Percentiles rank a stretch among this genome's conserved stretches.
These are phyloP conservation scores for Phytophthora tubulina DNA, from an alignment of 352 stramenopile genomes.

Conservation along the genomic window DNA sequence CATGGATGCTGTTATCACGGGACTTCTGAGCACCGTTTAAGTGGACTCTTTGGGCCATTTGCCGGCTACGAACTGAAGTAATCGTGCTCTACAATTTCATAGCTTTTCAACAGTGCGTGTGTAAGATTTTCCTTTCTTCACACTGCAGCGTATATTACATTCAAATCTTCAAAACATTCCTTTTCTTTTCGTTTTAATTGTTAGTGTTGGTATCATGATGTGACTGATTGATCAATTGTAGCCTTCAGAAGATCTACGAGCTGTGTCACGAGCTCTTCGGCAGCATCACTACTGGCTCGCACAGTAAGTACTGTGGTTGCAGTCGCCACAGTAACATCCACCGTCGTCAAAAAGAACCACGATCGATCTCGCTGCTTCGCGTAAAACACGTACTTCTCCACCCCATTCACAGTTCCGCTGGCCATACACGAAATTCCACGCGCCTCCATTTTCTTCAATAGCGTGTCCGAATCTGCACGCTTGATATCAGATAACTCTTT, in stretches of 20 bases:
- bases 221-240: slow-evolving; percentile 19
- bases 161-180: slow-evolving; percentile 25
- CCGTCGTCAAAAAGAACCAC: slow-evolving; percentile 67
- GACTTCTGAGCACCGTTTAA: slow-evolving; percentile 44
- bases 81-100: slow-evolving; percentile 4
- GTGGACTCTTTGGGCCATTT: not conserved
- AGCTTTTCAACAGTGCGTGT: slow-evolving; percentile 16
- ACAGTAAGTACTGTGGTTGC: slow-evolving; percentile 52
- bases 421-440: slow-evolving; percentile 74
- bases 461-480: slow-evolving; percentile 27
- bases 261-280: slow-evolving; percentile 54
- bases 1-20: slow-evolving; percentile 73
- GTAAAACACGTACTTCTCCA: slow-evolving; percentile 86
- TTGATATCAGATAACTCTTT: slow-evolving; percentile 28
- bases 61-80: slow-evolving; percentile 20
- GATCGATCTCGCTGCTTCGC: slow-evolving; percentile 55
- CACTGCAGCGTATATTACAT: slow-evolving; percentile 44
- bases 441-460: slow-evolving; percentile 58
- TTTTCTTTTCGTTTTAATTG: not conserved
- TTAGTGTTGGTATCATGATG: slow-evolving; percentile 14
- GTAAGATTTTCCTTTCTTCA: slow-evolving; percentile 17
- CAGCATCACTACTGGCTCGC: slow-evolving; percentile 58
- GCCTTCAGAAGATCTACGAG: slow-evolving; percentile 50
- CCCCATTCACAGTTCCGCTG: slow-evolving; percentile 67
- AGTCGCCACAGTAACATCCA: slow-evolving; percentile 59